Evolutionary conservation across 2,329 filamentous ascomycete species (phyloP).

Genomic region (Pseudocercospora macadamiae): DNA sequence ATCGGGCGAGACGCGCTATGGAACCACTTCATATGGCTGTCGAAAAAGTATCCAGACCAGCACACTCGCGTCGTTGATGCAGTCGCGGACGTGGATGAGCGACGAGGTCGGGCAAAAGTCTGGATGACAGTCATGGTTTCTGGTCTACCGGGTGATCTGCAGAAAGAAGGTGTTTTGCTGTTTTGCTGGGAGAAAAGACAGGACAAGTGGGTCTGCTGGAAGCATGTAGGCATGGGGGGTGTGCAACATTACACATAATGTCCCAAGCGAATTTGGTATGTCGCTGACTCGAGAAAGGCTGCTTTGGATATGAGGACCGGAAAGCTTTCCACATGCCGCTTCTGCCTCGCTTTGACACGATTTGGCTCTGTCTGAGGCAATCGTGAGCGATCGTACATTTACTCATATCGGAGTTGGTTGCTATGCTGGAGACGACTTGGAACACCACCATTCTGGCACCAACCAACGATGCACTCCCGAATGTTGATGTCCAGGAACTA

Average conservation of each 20-base stretch:
- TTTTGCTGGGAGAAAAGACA: neutral
- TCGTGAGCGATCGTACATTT: no score
- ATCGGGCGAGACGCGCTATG: neutral
- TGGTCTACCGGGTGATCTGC: neutral
- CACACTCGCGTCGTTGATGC: neutral
- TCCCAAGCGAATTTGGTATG: neutral
- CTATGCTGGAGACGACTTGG: no score
- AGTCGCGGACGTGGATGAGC: neutral
- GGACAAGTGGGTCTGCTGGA: constrained; percentile 5
- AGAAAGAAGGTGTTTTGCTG: neutral
- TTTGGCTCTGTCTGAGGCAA: neutral
- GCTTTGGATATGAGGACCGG: neutral
- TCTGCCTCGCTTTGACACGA: neutral
- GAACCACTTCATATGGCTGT: neutral
- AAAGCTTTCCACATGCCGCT: neutral
- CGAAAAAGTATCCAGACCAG: neutral
- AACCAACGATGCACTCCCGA: no score
- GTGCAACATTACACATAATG: neutral
- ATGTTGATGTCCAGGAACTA: no score
- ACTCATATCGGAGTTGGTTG: no score
- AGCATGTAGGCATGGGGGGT: constrained; percentile 7
- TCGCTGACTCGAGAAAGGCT: neutral
- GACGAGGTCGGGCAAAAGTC: neutral
- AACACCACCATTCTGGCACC: no score
- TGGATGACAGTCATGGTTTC: constrained; percentile 5